Evolutionary conservation across 1,139 yeast species (phyloP), one percentile per base, ranked within the genome.

Genomic region (Zhuliangozyma parablackwelliae): DNA sequence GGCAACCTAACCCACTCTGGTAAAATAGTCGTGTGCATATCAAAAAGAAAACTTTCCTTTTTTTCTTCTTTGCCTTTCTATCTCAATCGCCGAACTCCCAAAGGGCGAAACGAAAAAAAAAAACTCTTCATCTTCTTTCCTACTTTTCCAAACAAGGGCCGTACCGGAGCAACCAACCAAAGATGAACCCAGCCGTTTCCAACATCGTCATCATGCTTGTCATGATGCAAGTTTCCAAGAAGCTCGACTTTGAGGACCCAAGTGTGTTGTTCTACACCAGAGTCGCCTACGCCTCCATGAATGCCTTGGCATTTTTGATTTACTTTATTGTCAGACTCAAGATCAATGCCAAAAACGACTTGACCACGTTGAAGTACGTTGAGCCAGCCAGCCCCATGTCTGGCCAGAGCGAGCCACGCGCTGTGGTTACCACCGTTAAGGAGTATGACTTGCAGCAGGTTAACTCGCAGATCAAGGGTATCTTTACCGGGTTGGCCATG

Each of bases 201-300:
- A 90, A 92, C 69, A 69, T 92, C 55, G 87, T 75, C 52, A 69
- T 92, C 78, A 90, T 90, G 96, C 84, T 92, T 61, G 83, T 82
- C 73, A 86, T 89, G 89, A 92, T 90, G 97, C 97, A 92, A 68
- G 84, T 89, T 47, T 80, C 97, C 49, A 88, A 89, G 67, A 80
- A 78, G 60, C 74, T 92, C 48, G 95, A 92, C 63, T 82, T 90
- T 68, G 97, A 90, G 62, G 79, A 92, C 65, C 92, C 95, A 37
- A 65, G 68, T 48, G 76, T 80, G 42, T 72, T 90, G 43, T 68
- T 84, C 58, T 85, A 81, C 60, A 90, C 87, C 42, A 82, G 99
- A 63, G 71, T 70, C 31, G 79, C 78, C 36, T 94, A 88, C 67
- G 62, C 77, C 35, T 51, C 80, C 25, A 78, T 92, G 56, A 89